Percentiles rank a stretch among this genome's conserved stretches.
Evolutionary conservation across 2,329 filamentous ascomycete species (phyloP).

Genomic region (Eutypa lata): DNA sequence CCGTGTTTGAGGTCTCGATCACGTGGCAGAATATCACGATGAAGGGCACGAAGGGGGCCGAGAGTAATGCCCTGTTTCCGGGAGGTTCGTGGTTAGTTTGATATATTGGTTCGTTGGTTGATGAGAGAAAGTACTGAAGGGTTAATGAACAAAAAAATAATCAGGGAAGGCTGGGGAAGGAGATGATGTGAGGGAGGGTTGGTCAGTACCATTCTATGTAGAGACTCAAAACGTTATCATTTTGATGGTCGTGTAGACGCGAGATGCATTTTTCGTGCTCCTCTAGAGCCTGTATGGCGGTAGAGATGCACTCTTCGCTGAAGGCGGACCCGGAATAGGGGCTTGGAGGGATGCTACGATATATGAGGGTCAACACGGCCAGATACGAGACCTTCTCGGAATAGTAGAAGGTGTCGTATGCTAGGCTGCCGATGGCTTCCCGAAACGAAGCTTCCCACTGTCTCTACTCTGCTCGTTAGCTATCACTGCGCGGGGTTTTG

Average conservation of each 20-base stretch:
- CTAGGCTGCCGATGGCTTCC: neutral
- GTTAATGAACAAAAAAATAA: too few relatives aligned
- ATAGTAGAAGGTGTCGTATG: constrained; percentile 11
- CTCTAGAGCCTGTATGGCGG: constrained; percentile 16
- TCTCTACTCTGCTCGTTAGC: too few relatives aligned
- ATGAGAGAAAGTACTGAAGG: too few relatives aligned
- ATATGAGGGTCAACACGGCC: constrained; percentile 23
- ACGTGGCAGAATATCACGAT: constrained; percentile 29
- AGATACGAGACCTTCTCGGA: constrained; percentile 16
- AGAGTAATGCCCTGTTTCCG: constrained; percentile 16
- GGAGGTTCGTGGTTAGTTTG: too few relatives aligned
- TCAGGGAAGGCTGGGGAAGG: too few relatives aligned
- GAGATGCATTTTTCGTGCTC: constrained; percentile 16
- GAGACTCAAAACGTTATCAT: neutral
- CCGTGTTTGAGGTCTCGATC: constrained; percentile 16
- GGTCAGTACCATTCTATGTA: neutral
- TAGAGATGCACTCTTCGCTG: constrained; percentile 18
- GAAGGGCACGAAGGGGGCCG: constrained; percentile 29
- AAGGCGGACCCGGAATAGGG: constrained; percentile 12
- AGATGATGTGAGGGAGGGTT: neutral
- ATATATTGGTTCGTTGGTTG: too few relatives aligned
- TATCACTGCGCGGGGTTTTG: too few relatives aligned
- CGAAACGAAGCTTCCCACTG: neutral
- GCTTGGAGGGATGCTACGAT: constrained; percentile 19
- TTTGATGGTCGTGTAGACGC: neutral